Percentiles rank a stretch among this genome's conserved stretches.
Conservation (phyloP, 805 yeast species). For the Ogataea wickerhamii region DNA sequence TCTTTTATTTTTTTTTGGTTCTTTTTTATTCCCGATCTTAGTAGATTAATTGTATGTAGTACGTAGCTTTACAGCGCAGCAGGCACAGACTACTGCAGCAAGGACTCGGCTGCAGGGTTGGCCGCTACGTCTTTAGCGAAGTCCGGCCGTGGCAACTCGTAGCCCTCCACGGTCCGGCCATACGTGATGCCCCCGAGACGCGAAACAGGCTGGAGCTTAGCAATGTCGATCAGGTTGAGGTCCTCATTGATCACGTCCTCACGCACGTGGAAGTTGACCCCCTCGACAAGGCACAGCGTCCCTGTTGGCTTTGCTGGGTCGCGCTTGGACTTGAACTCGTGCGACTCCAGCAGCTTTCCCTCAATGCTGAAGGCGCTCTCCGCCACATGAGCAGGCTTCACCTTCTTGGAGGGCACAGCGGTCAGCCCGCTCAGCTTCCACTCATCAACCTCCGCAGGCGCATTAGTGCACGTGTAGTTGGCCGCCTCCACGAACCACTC, state of each 20-base stretch:
- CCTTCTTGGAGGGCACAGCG: constrained; percentile 40
- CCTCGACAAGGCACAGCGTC: constrained; percentile 46
- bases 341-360: constrained; percentile 43
- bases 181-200: constrained; percentile 53
- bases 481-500: constrained; percentile 70
- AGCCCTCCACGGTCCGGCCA: constrained; percentile 42
- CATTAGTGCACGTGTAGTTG: constrained; percentile 43
- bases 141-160: constrained; percentile 43
- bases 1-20: too few species aligned
- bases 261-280: constrained; percentile 52
- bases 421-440: constrained; percentile 56
- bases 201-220: constrained; percentile 49
- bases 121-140: constrained; percentile 23
- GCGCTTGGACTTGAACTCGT: constrained; percentile 42
- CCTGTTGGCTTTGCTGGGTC: constrained; percentile 37
- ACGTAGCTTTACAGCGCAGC: too few species aligned
- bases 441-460: constrained; percentile 51
- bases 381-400: constrained; percentile 54
- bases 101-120: constrained; percentile 4
- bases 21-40: background rate
- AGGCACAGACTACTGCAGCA: too few species aligned
- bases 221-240: constrained; percentile 38
- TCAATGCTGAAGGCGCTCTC: constrained; percentile 61
- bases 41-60: too few species aligned
- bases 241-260: constrained; percentile 49